Evolutionary conservation across 2,329 filamentous ascomycete genomes (phyloP).

Genomic region (Nigrospora sphaerica): DNA sequence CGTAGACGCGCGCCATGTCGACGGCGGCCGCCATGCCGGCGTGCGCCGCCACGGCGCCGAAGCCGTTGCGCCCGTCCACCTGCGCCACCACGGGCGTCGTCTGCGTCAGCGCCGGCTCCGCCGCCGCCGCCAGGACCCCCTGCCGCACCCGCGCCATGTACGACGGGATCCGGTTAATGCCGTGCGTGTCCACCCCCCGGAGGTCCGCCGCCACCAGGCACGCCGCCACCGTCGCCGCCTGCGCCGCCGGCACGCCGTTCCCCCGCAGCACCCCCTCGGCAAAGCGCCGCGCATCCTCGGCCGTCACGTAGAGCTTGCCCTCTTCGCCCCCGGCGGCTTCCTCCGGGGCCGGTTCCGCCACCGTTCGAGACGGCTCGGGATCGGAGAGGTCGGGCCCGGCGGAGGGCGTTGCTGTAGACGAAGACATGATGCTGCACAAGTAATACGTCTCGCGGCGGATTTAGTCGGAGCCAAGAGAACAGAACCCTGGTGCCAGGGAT

Average conservation of each 20-base stretch:
- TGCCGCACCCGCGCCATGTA: constrained; percentile 69
- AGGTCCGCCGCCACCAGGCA: constrained; percentile 70
- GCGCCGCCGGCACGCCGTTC: constrained; percentile 50
- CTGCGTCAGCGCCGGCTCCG: constrained; percentile 50
- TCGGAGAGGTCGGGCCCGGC: too few species aligned
- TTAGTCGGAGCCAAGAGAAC: too few species aligned
- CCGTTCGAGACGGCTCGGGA: too few species aligned
- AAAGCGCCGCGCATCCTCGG: constrained; percentile 36
- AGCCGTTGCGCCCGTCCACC: constrained; percentile 62
- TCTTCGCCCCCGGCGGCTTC: background rate
- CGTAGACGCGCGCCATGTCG: constrained; percentile 54
- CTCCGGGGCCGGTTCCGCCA: too few species aligned
- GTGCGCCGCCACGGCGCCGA: constrained; percentile 67
- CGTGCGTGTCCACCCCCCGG: constrained; percentile 73
- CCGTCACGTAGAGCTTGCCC: constrained; percentile 24
- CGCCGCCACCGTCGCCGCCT: constrained; percentile 57
- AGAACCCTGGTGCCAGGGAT: too few species aligned
- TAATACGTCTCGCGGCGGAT: too few species aligned
- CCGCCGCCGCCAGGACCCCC: constrained; percentile 57
- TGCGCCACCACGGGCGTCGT: constrained; percentile 66
- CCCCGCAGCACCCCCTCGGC: constrained; percentile 48
- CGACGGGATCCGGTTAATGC: constrained; percentile 69
- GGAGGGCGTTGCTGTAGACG: too few species aligned
- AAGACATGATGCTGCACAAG: too few species aligned
- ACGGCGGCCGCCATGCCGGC: constrained; percentile 61